Base-by-base conservation (phyloP, 345 rosid species). In the Brassica carinata region DNA sequence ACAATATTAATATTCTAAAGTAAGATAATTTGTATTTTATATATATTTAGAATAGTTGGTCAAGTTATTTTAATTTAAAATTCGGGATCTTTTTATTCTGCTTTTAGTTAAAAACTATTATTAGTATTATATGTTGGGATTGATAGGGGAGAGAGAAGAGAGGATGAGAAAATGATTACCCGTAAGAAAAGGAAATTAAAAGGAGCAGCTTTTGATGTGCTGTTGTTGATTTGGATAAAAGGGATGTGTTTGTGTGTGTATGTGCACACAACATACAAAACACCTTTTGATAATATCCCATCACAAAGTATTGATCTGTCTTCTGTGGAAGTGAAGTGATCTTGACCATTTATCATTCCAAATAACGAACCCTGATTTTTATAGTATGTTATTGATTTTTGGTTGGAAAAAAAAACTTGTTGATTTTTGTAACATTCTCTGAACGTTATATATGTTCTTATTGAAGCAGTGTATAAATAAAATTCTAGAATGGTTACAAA, bases 111-210 rank as follows among this genome's bases (percentile, higher is more conserved):
- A 45, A 38, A 51, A 5, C n/a, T 45, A 45, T 45, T 51, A n/a
- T 51, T 51, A 51, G 58, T 51, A 51, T 51, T 62, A 66, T 33
- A 34, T 70, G 65, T 34, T 74, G 79, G 57, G 58, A 43, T 68
- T 55, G 29, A 74, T 53, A 69, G 71, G 68, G 69, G 33, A 63
- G 72, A 11, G 80, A 55, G 77, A 53, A 84, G 76, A 89, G 87
- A 79, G 84, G 74, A 80, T 67, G 71, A 77, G 77, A 71, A 85
- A 79, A 90, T 91, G 87, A 91, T 91, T 88, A 85, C 94, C 90
- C 90, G 80, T 74, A 90, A 87, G 94, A 91, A 88, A 87, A 83
- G 87, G 87, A 74, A 51, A 36, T 59, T 71, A 43, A 74, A 62
- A 57, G 11, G 13, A 62, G 73, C 73, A 73, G 70, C 69, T 68